These are phyloP conservation scores for Coemansia sp. DNA, from an alignment of 192 early-diverging fungal species.

Conservation along the genomic window DNA sequence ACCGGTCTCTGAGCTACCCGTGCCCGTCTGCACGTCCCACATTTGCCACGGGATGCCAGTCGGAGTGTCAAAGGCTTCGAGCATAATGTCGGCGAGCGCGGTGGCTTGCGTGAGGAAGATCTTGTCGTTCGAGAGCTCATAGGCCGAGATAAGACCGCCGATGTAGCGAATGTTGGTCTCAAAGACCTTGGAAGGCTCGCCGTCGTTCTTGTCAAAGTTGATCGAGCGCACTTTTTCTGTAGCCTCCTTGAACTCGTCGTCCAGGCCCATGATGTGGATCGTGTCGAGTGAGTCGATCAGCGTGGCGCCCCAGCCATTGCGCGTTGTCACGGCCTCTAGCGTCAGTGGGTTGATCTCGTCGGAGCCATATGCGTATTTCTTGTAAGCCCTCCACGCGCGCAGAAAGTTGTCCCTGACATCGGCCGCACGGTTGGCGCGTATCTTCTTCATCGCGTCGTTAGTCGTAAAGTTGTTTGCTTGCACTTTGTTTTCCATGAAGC, in stretches of 20 bases:
- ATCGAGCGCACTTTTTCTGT: conserved; percentile 70
- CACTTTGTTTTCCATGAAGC: conserved; percentile 28
- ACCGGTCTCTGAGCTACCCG: conserved; percentile 47
- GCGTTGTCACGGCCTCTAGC: conserved; percentile 48
- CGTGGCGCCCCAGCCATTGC: conserved; percentile 78
- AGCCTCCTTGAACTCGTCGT: conserved; percentile 78
- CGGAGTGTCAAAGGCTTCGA: conserved; percentile 67
- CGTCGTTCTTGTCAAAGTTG: conserved; percentile 73
- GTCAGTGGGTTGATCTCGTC: conserved; percentile 71
- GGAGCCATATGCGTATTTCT: conserved; percentile 71
- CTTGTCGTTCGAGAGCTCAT: conserved; percentile 67
- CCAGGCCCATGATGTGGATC: conserved; percentile 78
- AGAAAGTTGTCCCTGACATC: conserved; percentile 65
- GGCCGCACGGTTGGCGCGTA: conserved; percentile 59
- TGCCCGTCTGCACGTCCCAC: conserved; percentile 67
- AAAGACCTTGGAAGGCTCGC: conserved; percentile 74
- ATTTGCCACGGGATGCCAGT: conserved; percentile 71
- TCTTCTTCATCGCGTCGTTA: conserved; percentile 25
- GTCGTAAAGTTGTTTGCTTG: conserved; percentile 45
- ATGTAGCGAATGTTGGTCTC: conserved; percentile 90
- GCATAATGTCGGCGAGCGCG: conserved; percentile 78
- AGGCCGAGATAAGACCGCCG: conserved; percentile 84
- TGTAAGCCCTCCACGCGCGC: conserved; percentile 81
- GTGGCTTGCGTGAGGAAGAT: conserved; percentile 74
- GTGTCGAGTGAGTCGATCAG: conserved; percentile 95